phyloP scores from a whole-genome alignment of 306 rosid genomes.

The Quercus robur region DNA sequence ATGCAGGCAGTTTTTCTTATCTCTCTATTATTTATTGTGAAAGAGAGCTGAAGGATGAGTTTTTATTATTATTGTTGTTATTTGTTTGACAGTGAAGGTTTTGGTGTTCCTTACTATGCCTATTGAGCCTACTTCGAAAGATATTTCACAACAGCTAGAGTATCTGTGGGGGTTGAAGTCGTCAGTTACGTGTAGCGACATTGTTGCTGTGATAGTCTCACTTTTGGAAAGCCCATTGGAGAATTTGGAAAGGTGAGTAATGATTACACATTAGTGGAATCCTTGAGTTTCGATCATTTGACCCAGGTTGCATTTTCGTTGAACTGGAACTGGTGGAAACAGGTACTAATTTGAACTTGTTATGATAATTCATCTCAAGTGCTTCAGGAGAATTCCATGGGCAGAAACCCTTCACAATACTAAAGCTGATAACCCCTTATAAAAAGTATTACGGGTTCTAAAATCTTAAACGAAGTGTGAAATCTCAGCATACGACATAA shows the following conservation, averaged over 20 bases:
- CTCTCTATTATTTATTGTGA: background rate
- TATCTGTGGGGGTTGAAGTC: conserved; percentile 81
- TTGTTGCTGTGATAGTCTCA: conserved; percentile 55
- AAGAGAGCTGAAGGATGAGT: background rate
- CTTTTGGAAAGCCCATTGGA: conserved; percentile 79
- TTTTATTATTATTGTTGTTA: background rate
- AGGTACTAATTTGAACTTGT: background rate
- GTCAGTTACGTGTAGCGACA: conserved; percentile 60
- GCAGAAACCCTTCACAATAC: background rate
- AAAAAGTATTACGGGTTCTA: background rate
- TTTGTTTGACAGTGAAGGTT: conserved; percentile 63
- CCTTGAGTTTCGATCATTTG: background rate
- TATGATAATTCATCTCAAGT: background rate
- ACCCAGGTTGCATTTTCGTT: background rate
- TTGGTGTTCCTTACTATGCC: conserved; percentile 96
- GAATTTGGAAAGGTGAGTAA: conserved; percentile 74
- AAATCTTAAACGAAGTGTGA: background rate
- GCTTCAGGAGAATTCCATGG: background rate
- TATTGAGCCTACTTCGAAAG: conserved; percentile 66
- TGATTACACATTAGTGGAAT: background rate
- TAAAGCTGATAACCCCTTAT: background rate
- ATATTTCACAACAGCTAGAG: conserved; percentile 73
- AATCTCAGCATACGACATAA: background rate
- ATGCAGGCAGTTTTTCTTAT: conserved; percentile 49
- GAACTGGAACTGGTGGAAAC: background rate